Evolutionary conservation across 1,139 yeast genomes (phyloP), one percentile per base, ranked within the genome.

Genomic region (Candida sp.): DNA sequence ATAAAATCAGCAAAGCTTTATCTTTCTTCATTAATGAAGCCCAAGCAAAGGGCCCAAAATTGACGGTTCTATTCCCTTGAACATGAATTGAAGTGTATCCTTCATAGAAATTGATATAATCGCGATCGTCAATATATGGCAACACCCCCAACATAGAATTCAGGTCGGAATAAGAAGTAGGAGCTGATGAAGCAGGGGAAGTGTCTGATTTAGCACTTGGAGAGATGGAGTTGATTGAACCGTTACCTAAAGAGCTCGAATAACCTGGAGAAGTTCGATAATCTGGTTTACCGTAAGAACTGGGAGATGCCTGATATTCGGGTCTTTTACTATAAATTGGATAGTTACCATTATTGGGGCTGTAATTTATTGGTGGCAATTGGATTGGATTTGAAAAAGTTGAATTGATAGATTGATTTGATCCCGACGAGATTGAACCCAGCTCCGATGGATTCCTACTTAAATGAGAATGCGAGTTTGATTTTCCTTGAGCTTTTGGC

Each of bases 1-100:
- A 68, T 12, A 69, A 53, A 19, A 61, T 39, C 15, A 62, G 57
- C 33, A 77, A 57, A 21, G 69, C 80, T 1, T 66, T 66, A 53
- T 81, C 87, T 44, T 71, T 71, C 45, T 70, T 70, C 60, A 79
- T 61, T 21, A 75, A 41, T 0, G 80, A 66, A 2, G 73, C 55
- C 78, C 80, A 75, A 0, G 79, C 57, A 43, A 76, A 66, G 0
- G 81, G 81, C 0, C 82, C 82, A 54, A 69, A 71, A 44, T 72
- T 73, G 29, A 70, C 58, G 42, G 74, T 56, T 36, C 74, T 56
- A 34, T 49, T 49, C 4, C 66, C 61, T 40, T 63, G 70, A 5
- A 64, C 55, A 46, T 70, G 66, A 29, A 76, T 58, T 0, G 81
- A 65, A 7, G 70, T 56, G 47, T 69, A 73, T 5, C 70, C 70